Evolutionary conservation across 345 rosid genomes (phyloP), one percentile per base, ranked within the genome.

Genomic region (Reutealis trisperma): DNA sequence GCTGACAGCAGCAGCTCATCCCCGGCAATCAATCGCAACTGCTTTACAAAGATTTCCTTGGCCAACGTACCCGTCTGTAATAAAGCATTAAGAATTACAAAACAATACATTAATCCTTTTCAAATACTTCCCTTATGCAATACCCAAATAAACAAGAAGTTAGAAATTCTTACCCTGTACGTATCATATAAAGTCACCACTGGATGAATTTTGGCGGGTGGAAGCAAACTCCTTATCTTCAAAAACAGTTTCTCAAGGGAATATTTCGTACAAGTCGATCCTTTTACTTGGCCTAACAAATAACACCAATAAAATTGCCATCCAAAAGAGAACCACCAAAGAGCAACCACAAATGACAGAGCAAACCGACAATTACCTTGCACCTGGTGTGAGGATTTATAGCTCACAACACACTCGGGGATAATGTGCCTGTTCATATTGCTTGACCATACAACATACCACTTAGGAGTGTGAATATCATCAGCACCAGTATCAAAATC

Each of bases 381-480:
- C 37, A 71, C 49, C 6, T 13, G 27, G 59, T 16, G 63, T 72
- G 89, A 73, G 49, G 80, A 79, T 30, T 71, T 89, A 77, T 78
- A 87, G 82, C 87, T 87, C 83, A 87, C 84, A 68, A 87, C 80
- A 71, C 62, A 79, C 80, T 84, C 88, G 0, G 90, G 93, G 41
- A 89, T 70, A 71, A 89, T 77, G 59, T 85, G 86, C 41, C 64
- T 77, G 69, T 79, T 86, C 85, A 83, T 79, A 66, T 78, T 82
- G 37, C 71, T 51, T 51, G 80, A 32, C 93, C 93, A 89, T 44
- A 89, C 82, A 55, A 83, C 77, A 73, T 75, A 82, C 80, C 83
- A 83, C 51, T 70, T 83, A 0, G 86, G 90, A 75, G 80, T 79
- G 15, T 49, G 60, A 32, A 82, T 86, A 77, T 86, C 81, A 81